Base-by-base conservation (phyloP, 139 green algal species). In the Limnomonas spitsbergensis region DNA sequence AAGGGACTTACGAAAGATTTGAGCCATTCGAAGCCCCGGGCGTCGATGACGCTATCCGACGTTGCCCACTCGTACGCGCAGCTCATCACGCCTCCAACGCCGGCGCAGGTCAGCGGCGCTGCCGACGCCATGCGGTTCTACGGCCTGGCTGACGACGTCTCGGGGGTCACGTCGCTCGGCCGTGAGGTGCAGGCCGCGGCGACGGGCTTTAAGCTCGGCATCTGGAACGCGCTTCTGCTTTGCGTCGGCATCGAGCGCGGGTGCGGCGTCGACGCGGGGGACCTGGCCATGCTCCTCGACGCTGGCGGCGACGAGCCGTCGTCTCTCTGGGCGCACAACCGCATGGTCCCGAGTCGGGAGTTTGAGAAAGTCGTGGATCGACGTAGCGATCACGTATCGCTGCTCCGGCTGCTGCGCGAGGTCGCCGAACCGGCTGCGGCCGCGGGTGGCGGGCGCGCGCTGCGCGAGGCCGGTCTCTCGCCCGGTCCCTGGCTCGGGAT, bases 241-340 rank as follows among this genome's bases (percentile, higher is more conserved):
- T 61, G 47, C 47, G 47, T 20, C 47, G 47, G 47, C 14, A 14
- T 29, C 47, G 20, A 14, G 47, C 47, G 20, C 47, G 47, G 47
- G 47, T 61, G 47, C 47, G 9, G 9, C 9, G 61, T 39, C 9
- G 61, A 72, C 61, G 61, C 61, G 29, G 27, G 9, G 9, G 27
- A 72, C 61, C 26, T 72, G 9, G 61, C 61, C 9, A 72, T 34
- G 9, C 61, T 72, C 27, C 61, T 72, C 9, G 61, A 72, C 9
- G 27, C 26, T 7, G 61, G 9, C 27, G 61, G 29, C 29, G 29
- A 24, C 27, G 61, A 37, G 61, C 20, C 20, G 14, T 39, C 61
- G 61, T 72, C 61, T 20, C 61, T 72, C 27, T 72, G 61, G 61
- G 29, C 24, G 61, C 6, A 7, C 6, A 7, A 72, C 27, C 6